Percentiles rank a stretch among this genome's conserved stretches.
Conservation (phyloP, 129 eudicot genomes). For the Ambrosia artemisiifolia region DNA sequence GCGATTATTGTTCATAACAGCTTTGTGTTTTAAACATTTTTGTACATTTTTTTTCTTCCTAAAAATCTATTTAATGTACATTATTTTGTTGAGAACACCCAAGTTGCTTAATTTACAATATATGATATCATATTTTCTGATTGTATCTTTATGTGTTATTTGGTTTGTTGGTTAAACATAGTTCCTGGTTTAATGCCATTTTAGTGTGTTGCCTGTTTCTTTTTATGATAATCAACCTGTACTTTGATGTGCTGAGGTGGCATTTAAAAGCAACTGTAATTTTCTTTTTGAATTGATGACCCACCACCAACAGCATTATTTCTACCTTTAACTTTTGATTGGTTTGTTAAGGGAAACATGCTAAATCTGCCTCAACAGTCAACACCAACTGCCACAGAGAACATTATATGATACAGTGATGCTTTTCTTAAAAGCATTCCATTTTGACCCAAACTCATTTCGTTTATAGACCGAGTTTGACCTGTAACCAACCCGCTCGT, state of each 20-base stretch:
- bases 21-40: constrained; percentile 36
- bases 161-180: not conserved
- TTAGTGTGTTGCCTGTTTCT: not conserved
- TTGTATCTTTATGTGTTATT: not conserved
- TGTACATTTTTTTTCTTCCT: constrained; percentile 15
- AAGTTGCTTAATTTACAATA: constrained; percentile 7
- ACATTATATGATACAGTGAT: not conserved
- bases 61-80: constrained; percentile 31
- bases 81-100: constrained; percentile 21
- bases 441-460: not conserved
- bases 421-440: too few species aligned
- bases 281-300: not conserved
- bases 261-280: not conserved
- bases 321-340: constrained; percentile 1
- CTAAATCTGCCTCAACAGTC: not conserved
- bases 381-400: constrained; percentile 5
- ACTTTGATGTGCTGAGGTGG: not conserved
- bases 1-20: constrained; percentile 29
- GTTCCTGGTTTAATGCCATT: not conserved
- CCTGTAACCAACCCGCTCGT: too few species aligned
- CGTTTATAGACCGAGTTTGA: too few species aligned
- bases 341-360: not conserved
- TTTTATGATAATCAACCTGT: not conserved
- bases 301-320: constrained; percentile 2
- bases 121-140: not conserved